phyloP scores from a whole-genome alignment of 2,329 filamentous ascomycete species.

The Beauveria sp. region DNA sequence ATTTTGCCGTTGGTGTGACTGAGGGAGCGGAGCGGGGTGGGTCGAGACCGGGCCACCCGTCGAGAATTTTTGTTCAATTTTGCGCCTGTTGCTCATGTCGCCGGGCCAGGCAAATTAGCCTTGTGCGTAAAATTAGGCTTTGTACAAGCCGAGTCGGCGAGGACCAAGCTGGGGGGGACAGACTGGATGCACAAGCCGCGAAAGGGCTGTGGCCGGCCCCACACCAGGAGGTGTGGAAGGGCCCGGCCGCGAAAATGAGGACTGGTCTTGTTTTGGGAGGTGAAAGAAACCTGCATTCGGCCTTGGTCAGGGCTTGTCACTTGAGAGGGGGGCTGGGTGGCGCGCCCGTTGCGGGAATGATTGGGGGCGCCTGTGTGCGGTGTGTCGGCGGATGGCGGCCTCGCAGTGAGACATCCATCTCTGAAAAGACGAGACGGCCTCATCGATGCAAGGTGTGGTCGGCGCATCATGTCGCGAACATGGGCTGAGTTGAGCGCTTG shows the following conservation, averaged over 20 bases:
- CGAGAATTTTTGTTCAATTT: not conserved
- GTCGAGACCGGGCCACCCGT: not conserved
- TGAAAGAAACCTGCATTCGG: not conserved
- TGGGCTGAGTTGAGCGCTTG: not conserved
- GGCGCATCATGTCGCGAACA: not conserved
- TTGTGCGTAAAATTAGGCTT: not conserved
- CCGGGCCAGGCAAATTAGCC: not conserved
- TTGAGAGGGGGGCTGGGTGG: not conserved
- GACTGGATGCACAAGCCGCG: not conserved
- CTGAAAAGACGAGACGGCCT: not conserved
- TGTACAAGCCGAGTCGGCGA: slow-evolving; percentile 1
- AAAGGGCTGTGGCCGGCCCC: slow-evolving; percentile 5
- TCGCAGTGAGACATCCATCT: slow-evolving; percentile 1
- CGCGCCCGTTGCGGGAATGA: not conserved
- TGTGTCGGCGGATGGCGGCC: not conserved
- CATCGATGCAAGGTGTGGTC: not conserved
- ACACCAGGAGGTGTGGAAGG: not conserved
- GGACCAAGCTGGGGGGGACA: not conserved
- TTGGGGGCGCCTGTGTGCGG: not conserved
- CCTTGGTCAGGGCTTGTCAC: not conserved
- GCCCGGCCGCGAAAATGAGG: slow-evolving; percentile 5
- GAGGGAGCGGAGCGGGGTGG: slow-evolving; percentile 5
- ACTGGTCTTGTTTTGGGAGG: not conserved
- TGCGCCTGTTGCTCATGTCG: not conserved
- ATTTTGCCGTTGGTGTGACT: not conserved